Base-by-base conservation (phyloP, 164 flowering plant species). In the Pachysandra terminalis region DNA sequence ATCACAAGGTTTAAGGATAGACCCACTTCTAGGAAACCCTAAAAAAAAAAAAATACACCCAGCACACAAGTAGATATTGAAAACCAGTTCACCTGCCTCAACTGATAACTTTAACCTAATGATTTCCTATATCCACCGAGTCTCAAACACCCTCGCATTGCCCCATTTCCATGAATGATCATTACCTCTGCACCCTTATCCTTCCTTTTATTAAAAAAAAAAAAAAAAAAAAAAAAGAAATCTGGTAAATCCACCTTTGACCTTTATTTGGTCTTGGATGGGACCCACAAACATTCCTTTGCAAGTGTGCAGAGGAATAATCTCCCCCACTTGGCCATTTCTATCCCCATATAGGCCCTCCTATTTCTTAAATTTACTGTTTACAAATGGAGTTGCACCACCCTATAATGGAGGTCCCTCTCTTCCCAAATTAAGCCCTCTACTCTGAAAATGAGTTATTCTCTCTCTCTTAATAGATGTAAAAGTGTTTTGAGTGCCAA, bases 281-380 rank as follows among this genome's bases (percentile, higher is more conserved):
- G 68, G 60, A 21, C 60, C 68, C 68, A 66, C 51, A 55, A 7
- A 66, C 68, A 66, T 66, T 66, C 68, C 51, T 16, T 19, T 66
- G 60, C 45, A 24, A 27, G 61, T n/a, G 61, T 58, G 61, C 40
- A 19, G 1, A n/a, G n/a, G n/a, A 58, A 58, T 58, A 58, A 58
- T 58, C 61, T 58, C 40, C 61, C 32, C 25, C 51, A 45, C 14
- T 15, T 45, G 17, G 51, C 15, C 1, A 45, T 3, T 27, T 17
- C 9, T 7, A 17, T 57, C 61, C 61, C 26, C n/a, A 2, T 12
- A 56, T 17, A 16, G 37, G 17, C 61, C 61, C 10, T 26, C 19
- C 26, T n/a, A n/a, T n/a, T n/a, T n/a, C n/a, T n/a, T n/a, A n/a
- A n/a, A n/a, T n/a, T n/a, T n/a, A n/a, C n/a, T n/a, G n/a, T n/a